Evolutionary conservation across 2,329 filamentous ascomycete species (phyloP).

Genomic region (Epicoccum sorghinum): DNA sequence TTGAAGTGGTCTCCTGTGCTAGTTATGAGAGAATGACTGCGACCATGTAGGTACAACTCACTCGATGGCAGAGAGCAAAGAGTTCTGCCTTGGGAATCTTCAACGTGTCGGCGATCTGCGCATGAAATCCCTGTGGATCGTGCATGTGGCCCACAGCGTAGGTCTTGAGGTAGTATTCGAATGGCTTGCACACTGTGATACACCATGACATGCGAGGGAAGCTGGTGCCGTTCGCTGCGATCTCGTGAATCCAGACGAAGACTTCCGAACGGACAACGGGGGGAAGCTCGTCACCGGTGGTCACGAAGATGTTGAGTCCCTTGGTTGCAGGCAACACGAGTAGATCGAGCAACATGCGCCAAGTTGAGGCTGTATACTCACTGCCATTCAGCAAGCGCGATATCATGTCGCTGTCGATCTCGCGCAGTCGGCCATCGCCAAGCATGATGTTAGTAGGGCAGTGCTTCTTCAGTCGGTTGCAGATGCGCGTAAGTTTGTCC

Average conservation of each 20-base stretch:
- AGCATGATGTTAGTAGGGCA: no score
- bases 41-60: not conserved
- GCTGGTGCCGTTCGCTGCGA: not conserved
- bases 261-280: not conserved
- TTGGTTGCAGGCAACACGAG: not conserved
- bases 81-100: not conserved
- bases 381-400: not conserved
- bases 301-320: not conserved
- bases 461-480: no score
- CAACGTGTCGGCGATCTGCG: not conserved
- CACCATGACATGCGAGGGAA: not conserved
- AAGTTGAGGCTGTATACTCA: not conserved
- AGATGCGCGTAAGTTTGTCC: no score
- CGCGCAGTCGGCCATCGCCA: no score
- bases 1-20: not conserved
- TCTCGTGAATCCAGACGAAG: not conserved
- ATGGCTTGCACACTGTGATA: not conserved
- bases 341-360: not conserved
- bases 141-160: not conserved
- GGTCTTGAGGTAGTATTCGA: not conserved
- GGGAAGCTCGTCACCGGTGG: no score
- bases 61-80: not conserved
- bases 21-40: not conserved
- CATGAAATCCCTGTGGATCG: not conserved
- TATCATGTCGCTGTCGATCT: not conserved